phyloP scores from a whole-genome alignment of 805 yeast genomes.

The Maudiozyma barnettii region DNA sequence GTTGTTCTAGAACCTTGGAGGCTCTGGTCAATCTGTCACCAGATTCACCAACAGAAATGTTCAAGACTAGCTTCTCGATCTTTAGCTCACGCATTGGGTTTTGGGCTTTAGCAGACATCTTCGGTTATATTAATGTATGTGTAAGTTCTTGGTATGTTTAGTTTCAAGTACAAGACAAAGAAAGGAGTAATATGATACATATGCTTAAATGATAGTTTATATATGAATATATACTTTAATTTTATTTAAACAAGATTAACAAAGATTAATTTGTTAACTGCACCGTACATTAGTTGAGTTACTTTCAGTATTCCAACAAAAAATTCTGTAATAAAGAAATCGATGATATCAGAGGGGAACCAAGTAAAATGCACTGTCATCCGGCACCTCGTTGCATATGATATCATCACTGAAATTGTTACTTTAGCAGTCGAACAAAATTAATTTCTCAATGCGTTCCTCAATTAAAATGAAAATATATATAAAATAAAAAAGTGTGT shows the following conservation, averaged over 20 bases:
- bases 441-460: too few relatives aligned
- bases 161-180: background rate
- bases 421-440: too few relatives aligned
- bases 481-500: too few relatives aligned
- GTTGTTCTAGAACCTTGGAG: constrained; percentile 98
- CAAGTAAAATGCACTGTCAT: too few relatives aligned
- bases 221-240: background rate
- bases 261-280: too few relatives aligned
- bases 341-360: too few relatives aligned
- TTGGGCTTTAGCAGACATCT: constrained; percentile 52
- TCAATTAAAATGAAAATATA: too few relatives aligned
- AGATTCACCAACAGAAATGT: constrained; percentile 99
- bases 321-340: too few relatives aligned
- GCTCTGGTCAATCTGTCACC: constrained; percentile 99
- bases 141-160: constrained; percentile 3
- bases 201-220: background rate
- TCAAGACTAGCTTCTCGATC: constrained; percentile 98
- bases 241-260: background rate
- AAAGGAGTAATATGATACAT: background rate
- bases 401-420: too few relatives aligned
- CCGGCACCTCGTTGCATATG: too few relatives aligned
- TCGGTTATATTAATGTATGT: constrained; percentile 13
- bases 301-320: too few relatives aligned
- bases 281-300: too few relatives aligned
- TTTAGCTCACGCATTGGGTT: constrained; percentile 98